Evolutionary conservation across 768 basidiomycete genomes (phyloP), one percentile per base, ranked within the genome.

Genomic region (Krasilnikovozyma curviuscula): DNA sequence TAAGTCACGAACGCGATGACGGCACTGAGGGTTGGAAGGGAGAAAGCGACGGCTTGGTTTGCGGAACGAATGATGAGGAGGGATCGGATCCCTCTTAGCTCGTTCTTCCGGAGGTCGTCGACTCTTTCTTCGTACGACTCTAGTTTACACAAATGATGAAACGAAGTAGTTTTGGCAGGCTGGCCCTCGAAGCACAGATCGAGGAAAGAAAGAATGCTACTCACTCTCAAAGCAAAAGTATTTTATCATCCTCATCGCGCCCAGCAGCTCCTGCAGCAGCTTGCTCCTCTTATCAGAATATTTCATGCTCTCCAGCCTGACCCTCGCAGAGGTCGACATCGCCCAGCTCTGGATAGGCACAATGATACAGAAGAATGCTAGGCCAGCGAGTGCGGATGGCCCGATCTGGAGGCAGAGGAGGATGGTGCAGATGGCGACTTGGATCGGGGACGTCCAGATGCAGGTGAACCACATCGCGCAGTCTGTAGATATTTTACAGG

Each of bases 191-290:
- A 7, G 7, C 7, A 8, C 12, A 41, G 18, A 27, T 7, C 63
- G 89, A 89, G 62, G n/a, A n/a, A n/a, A n/a, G n/a, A n/a, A n/a
- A n/a, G 79, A 78, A 63, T 93, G n/a, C n/a, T 93, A 71, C 91
- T 81, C 52, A 91, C 73, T 54, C 83, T 79, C n/a, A n/a, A n/a
- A n/a, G n/a, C n/a, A n/a, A n/a, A n/a, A n/a, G n/a, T n/a, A n/a
- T n/a, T n/a, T n/a, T n/a, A n/a, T n/a, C n/a, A n/a, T n/a, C n/a
- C n/a, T n/a, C 75, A 93, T 88, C 1, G 83, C 82, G 13, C 78
- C 77, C 0, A 93, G 66, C 1, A 97, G 70, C 60, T 97, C 89
- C 61, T 89, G 86, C 10, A 93, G 71, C 4, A 88, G 66, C 59
- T 84, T 86, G 14, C 81, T 81, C 9, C 89, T 75, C 60, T 81